Conservation (phyloP, 1,139 yeast genomes). For the Scheffersomyces lignicola region DNA sequence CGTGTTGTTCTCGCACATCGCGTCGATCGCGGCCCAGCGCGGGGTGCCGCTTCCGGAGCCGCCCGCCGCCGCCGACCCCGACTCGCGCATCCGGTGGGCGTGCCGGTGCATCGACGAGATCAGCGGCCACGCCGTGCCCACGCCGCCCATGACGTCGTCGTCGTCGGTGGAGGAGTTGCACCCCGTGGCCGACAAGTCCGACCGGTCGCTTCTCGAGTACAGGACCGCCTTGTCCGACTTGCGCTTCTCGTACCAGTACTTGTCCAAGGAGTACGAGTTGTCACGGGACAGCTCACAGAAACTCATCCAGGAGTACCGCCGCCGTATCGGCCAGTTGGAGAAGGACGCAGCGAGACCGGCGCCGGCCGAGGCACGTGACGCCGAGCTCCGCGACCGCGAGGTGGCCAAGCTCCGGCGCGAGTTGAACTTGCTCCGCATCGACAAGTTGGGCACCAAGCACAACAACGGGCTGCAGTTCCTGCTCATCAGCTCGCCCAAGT, state of each 20-base stretch:
- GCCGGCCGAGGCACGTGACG: conserved; percentile 13
- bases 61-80: conserved; percentile 25
- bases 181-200: conserved; percentile 16
- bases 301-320: conserved; percentile 49
- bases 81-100: conserved; percentile 50
- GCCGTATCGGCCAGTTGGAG: conserved; percentile 45
- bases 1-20: conserved; percentile 52
- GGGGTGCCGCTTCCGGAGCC: conserved; percentile 48
- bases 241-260: conserved; percentile 62
- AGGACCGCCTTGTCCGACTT: conserved; percentile 61
- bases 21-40: conserved; percentile 54
- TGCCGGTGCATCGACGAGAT: conserved; percentile 48
- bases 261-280: conserved; percentile 59
- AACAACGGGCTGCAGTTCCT: conserved; percentile 6
- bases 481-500: conserved; percentile 8
- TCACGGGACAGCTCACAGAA: conserved; percentile 52
- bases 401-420: conserved; percentile 48
- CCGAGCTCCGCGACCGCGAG: conserved; percentile 32
- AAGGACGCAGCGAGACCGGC: conserved; percentile 35
- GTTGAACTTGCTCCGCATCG: conserved; percentile 49
- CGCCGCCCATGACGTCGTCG: neutral
- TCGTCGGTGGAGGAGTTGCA: conserved; percentile 11
- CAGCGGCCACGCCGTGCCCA: neutral
- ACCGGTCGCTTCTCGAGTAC: conserved; percentile 39
- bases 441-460: conserved; percentile 38